These are phyloP conservation scores for Penicillium salamii DNA, from an alignment of 495 filamentous ascomycete genomes.

Conservation along the genomic window DNA sequence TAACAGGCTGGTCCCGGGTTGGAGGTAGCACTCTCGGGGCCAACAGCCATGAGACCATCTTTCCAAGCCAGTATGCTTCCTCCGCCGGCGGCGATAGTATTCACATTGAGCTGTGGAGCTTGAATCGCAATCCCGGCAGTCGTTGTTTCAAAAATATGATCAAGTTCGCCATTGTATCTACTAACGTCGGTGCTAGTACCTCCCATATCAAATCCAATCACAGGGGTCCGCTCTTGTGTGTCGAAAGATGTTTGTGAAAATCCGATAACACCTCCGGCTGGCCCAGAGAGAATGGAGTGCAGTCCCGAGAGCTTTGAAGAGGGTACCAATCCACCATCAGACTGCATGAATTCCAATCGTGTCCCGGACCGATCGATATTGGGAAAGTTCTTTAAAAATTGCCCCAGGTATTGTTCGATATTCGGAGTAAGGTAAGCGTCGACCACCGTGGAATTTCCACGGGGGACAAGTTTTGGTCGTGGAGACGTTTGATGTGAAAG, in stretches of 20 bases:
- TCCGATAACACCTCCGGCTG: slow-evolving; percentile 59
- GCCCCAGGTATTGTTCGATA: slow-evolving; percentile 10
- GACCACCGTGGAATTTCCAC: slow-evolving; percentile 10
- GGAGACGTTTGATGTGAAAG: slow-evolving; percentile 61
- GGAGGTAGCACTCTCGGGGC: slow-evolving; percentile 81
- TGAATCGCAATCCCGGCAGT: slow-evolving; percentile 92
- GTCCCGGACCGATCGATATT: slow-evolving; percentile 36
- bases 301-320: slow-evolving; percentile 73
- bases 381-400: slow-evolving; percentile 53
- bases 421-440: slow-evolving; percentile 16
- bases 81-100: slow-evolving; percentile 88
- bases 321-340: slow-evolving; percentile 76
- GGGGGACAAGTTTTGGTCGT: slow-evolving; percentile 60
- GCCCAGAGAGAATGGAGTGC: slow-evolving; percentile 74
- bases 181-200: slow-evolving; percentile 91
- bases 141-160: slow-evolving; percentile 92
- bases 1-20: slow-evolving; percentile 91
- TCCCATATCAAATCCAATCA: slow-evolving; percentile 47
- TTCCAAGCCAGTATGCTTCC: slow-evolving; percentile 81
- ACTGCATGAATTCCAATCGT: slow-evolving; percentile 85
- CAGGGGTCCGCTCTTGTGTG: not conserved
- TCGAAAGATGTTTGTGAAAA: slow-evolving; percentile 12
- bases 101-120: slow-evolving; percentile 88
- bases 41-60: slow-evolving; percentile 85
- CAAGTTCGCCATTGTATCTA: slow-evolving; percentile 79